Conservation (phyloP, 2,329 filamentous ascomycete genomes). For the Neonectria punicea region DNA sequence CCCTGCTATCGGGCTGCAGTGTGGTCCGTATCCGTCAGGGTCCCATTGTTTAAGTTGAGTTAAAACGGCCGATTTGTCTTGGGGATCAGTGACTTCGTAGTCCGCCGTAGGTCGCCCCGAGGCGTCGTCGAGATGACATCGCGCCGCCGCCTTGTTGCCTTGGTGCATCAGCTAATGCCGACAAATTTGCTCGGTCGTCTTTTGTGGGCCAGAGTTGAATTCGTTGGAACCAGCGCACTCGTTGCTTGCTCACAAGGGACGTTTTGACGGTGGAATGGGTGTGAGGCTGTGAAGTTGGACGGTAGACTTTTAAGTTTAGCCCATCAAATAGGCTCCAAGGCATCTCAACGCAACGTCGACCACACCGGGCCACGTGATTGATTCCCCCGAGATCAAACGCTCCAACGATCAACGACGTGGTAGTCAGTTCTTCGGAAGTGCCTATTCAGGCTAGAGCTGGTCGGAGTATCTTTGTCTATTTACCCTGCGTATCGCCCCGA, state of each 20-base stretch:
- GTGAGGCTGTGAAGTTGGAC: background rate
- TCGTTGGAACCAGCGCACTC: background rate
- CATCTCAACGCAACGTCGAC: background rate
- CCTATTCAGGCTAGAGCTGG: background rate
- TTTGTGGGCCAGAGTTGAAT: background rate
- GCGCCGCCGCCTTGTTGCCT: slow-evolving; percentile 23
- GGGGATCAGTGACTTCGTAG: background rate
- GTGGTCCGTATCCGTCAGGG: background rate
- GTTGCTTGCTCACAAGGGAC: background rate
- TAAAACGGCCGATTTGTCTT: background rate
- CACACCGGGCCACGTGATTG: background rate
- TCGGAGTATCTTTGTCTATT: background rate
- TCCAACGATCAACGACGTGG: too few relatives aligned
- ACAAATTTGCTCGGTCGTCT: slow-evolving; percentile 1
- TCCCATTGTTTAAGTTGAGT: background rate
- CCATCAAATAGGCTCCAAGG: background rate
- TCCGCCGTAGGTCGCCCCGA: slow-evolving; percentile 14
- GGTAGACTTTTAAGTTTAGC: background rate
- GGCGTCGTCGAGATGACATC: slow-evolving; percentile 17
- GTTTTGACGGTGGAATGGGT: background rate
- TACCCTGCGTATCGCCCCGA: background rate
- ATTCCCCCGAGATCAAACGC: background rate
- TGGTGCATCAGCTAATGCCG: background rate
- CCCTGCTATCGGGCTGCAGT: background rate
- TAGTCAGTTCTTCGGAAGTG: background rate